Base-by-base conservation (phyloP, 1,284 basidiomycete species). In the Kalmanozyma brasiliensis region DNA sequence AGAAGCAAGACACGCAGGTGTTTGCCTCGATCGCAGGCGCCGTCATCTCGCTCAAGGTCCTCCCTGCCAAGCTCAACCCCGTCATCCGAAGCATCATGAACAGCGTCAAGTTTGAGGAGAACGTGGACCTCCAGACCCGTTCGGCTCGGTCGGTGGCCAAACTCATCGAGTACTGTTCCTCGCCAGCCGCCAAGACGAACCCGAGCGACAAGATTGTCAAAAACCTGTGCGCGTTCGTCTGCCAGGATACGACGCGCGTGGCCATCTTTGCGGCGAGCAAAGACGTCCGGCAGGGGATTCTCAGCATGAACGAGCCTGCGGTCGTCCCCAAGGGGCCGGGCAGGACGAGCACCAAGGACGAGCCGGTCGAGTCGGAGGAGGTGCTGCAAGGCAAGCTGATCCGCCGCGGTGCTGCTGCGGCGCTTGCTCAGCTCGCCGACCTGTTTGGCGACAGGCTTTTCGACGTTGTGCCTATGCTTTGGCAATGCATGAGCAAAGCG, bases 71-170 rank as follows among this genome's bases (percentile, higher is more conserved):
- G 84, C 89, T 99, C 65, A 97, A 93, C 71, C 95, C 91, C 0
- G 89, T 99, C 41, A 94, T 99, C 49, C 93, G 96, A 83, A 93
- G 92, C 34, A 89, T 98, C 70, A 98, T 98, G 91, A 96, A 95
- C 71, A 93, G 93, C 33, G 90, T 98, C 85, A 98, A 98, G 34
- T 63, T 62, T 43, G 89, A 80, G 93, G 91, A 93, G 74, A 97
- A 95, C 68, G 61, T 88, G 29, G 90, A 96, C 73, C 86, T 98
- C 10, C 96, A 99, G 82, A 87, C 85, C n/a, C 90, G 94, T 24
- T 93, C 93, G 0, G 94, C 96, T 0, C 86, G 86, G 0, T 89
- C 93, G 0, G 90, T 98, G 8, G 92, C 93, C 11, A 87, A 89
- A 4, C 92, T 99, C 82, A 88, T 98, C 61, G 88, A 90, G 44